Base-by-base conservation (phyloP, 352 stramenopile species). In the Pythium monospermum region DNA sequence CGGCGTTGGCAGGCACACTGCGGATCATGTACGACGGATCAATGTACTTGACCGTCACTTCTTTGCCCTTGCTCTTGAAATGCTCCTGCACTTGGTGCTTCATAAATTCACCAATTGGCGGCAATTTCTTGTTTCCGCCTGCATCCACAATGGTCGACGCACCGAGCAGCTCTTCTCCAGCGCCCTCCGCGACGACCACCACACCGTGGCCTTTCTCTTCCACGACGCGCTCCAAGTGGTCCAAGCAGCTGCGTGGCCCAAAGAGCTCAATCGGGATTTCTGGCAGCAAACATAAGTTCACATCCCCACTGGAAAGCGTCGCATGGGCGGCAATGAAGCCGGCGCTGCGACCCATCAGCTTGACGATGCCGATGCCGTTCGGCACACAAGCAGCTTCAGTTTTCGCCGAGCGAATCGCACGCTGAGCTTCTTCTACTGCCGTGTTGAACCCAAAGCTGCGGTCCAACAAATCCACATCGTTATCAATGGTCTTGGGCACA, bases 401-500 rank as follows among this genome's bases (percentile, higher is more conserved):
- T 51, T 82, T 87, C 44, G 85, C 84, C 46, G 79, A 90, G 15
- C 82, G 83, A 61, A 98, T 98, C 19, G 95, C 94, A 25, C 68
- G 72, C 73, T 98, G 91, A 16, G 94, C 94, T 57, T 97, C 95
- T 73, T 99, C 95, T 1, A 99, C 96, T 5, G 96, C 85, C 25
- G 94, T 98, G 55, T 96, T 90, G 69, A 99, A 99, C 37, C 96
- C 96, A 64, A 99, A 99, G 33, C 87, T 98, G 44, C 94, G 91
- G 68, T 99, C 96, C 49, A 99, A 91, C 46, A 98, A 83, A 62
- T 98, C 96, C 41, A 99, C 92, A 71, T 99, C 96, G 70, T 99
- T 99, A 80, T 99, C 96, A 54, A 99, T 99, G 4, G 96, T 99
- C 82, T 99, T 99, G 19, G 97, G 97, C 59, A 99, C 95, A 51